Evolutionary conservation across 768 basidiomycete genomes (phyloP), one percentile per base, ranked within the genome.

Genomic region (Tulasnella sp.): DNA sequence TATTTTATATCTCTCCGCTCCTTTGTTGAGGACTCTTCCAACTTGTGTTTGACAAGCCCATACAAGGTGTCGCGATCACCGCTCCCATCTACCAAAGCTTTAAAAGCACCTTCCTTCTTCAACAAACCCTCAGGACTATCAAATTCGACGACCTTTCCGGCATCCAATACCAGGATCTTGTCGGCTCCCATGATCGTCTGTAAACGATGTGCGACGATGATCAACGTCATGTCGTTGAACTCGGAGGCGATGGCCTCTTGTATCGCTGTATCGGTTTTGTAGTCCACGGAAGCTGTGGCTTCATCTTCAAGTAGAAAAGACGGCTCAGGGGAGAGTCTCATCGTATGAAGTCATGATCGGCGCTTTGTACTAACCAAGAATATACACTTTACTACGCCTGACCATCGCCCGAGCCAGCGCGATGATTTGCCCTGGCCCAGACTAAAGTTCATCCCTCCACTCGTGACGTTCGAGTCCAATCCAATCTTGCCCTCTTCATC

Each of bases 101-200:
- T 74, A 46, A 83, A 70, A 5, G 82, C 78, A 19, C 70, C 70
- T 53, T 79, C 70, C 49, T 79, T 79, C 49, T 69, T 69, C 43
- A 86, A 72, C 46, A 87, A 71, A 7, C 69, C 70, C 15, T 57
- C 64, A 1, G 83, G 83, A 8, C 74, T 65, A 61, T 80, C 82
- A 60, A 76, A 83, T 63, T 84, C 82, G 42, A 77, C 72, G 69
- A 81, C 56, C 49, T 71, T 72, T n/a, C 81, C 81, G 24, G 73
- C 75, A 54, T 79, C 79, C 17, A 82, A 69, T 5, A 64, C 73
- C 4, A 82, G 73, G 46, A 83, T 78, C 63, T 78, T 78, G 65
- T 83, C 81, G 2, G 80, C 78, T 53, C 81, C 80, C 72, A 80
- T 80, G 61, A 83, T 78, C 5, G 77, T 82, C 59, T 76, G 73